Base-by-base conservation (phyloP, 441 rosid genomes). In the Jatropha podagrica region DNA sequence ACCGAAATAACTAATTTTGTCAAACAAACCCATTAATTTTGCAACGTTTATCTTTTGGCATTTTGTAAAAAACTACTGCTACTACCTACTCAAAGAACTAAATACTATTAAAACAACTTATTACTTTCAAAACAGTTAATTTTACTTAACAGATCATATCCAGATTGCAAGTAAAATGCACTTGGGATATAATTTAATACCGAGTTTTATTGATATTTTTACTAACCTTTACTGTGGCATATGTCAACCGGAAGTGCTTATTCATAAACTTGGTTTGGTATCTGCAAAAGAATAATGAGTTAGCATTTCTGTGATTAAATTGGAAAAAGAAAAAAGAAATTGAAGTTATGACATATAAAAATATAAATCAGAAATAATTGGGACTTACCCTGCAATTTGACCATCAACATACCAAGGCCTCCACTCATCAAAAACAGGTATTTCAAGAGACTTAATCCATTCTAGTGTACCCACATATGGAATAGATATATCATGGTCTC, bases 361-460 rank as follows among this genome's bases (percentile, higher is more conserved):
- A 26, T 13, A 13, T 32, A 46, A 7, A 46, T 46, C 49, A 46
- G 49, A 46, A 46, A 46, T 32, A 46, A 46, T 2, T 0, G 13
- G 26, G 18, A 61, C 76, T 58, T 5, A 85, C 88, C 84, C 86
- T 46, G 81, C 83, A 62, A 81, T 74, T 79, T 82, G 85, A n/a
- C 85, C 87, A 13, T 78, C 67, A 14, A 82, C 79, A 58, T 72
- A 75, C 89, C 83, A 84, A 9, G 81, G 84, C 52, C 74, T 59
- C 85, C 88, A 85, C 5, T 65, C 81, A 56, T 27, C 12, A 4
- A 68, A 64, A 11, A 76, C n/a, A 0, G 85, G 64, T 3, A 79
- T 18, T 63, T 77, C 65, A 17, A 83, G 72, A 1, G 69, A 26
- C n/a, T 12, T 59, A 0, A 83, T 74, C 88, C 88, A 83, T 5